Percentiles rank a stretch among this genome's conserved stretches.
Conservation (phyloP, 805 yeast genomes). For the Spathaspora sp. region DNA sequence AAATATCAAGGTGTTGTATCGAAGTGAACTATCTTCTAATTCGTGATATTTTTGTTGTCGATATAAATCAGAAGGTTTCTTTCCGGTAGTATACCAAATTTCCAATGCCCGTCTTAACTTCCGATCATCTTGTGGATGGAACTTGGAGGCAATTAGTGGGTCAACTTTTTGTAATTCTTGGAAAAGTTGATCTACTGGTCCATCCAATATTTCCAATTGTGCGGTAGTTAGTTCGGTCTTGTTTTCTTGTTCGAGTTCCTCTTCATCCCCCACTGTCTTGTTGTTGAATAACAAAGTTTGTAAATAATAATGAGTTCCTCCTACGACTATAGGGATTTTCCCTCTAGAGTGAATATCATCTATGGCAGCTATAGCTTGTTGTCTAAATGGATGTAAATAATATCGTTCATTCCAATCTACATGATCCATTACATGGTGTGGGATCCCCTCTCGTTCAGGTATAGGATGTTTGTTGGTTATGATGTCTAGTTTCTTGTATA, state of each 20-base stretch:
- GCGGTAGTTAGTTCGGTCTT: constrained; percentile 22
- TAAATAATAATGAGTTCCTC: constrained; percentile 93
- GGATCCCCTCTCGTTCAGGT: constrained; percentile 65
- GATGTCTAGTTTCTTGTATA: constrained; percentile 66
- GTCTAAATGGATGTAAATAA: constrained; percentile 70
- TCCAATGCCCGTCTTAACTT: constrained; percentile 79
- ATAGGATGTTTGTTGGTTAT: constrained; percentile 93
- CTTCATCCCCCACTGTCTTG: constrained; percentile 48
- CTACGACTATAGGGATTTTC: constrained; percentile 83
- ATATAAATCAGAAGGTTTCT: constrained; percentile 69
- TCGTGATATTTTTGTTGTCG: constrained; percentile 49
- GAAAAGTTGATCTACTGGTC: constrained; percentile 50
- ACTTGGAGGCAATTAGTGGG: constrained; percentile 71
- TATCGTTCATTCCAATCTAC: constrained; percentile 79
- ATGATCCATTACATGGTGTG: constrained; percentile 88
- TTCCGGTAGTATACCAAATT: constrained; percentile 65
- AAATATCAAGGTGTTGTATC: constrained; percentile 61
- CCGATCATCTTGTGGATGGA: constrained; percentile 87
- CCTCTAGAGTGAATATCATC: constrained; percentile 62
- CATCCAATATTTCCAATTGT: constrained; percentile 46
- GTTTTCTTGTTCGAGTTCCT: neutral
- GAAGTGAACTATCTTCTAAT: constrained; percentile 44
- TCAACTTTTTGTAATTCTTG: constrained; percentile 51
- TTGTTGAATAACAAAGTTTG: constrained; percentile 74
- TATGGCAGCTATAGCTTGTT: constrained; percentile 64